Conservation (phyloP, 2,329 filamentous ascomycete species). For the Xylaria multiplex region DNA sequence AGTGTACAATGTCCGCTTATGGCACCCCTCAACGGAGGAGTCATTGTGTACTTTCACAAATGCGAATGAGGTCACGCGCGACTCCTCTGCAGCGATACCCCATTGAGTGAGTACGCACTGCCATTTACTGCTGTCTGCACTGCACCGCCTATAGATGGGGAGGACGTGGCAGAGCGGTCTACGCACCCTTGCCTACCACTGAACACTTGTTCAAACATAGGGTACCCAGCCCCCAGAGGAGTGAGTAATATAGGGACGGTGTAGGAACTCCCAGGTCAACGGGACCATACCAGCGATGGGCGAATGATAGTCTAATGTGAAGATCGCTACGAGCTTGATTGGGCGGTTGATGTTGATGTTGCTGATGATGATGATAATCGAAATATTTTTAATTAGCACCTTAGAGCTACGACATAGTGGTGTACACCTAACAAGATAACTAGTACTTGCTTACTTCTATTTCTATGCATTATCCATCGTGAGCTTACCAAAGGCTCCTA, state of each 20-base stretch:
- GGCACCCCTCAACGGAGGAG: slow-evolving; percentile 33
- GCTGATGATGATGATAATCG: background rate
- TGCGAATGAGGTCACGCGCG: slow-evolving; percentile 32
- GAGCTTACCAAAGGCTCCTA: background rate
- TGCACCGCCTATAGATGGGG: slow-evolving; percentile 8
- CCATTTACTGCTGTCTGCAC: slow-evolving; percentile 21
- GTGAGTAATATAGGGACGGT: slow-evolving; percentile 14
- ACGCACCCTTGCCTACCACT: slow-evolving; percentile 23
- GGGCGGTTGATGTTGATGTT: background rate
- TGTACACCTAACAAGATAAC: background rate
- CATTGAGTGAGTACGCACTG: slow-evolving; percentile 12
- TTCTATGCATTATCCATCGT: background rate
- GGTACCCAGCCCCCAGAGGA: slow-evolving; percentile 11
- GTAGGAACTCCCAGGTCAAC: slow-evolving; percentile 8
- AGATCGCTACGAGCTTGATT: background rate
- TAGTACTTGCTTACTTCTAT: background rate
- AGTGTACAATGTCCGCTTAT: slow-evolving; percentile 25
- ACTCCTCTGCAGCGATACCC: slow-evolving; percentile 22
- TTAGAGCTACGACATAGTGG: background rate
- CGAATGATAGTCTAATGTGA: slow-evolving; percentile 12
- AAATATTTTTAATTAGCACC: slow-evolving; percentile 3
- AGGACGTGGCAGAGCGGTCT: slow-evolving; percentile 37
- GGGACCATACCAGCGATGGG: slow-evolving; percentile 5
- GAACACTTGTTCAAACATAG: slow-evolving; percentile 29
- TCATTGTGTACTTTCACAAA: slow-evolving; percentile 37